Conservation (phyloP, 495 filamentous ascomycete genomes). For the Annulohypoxylon stygium region DNA sequence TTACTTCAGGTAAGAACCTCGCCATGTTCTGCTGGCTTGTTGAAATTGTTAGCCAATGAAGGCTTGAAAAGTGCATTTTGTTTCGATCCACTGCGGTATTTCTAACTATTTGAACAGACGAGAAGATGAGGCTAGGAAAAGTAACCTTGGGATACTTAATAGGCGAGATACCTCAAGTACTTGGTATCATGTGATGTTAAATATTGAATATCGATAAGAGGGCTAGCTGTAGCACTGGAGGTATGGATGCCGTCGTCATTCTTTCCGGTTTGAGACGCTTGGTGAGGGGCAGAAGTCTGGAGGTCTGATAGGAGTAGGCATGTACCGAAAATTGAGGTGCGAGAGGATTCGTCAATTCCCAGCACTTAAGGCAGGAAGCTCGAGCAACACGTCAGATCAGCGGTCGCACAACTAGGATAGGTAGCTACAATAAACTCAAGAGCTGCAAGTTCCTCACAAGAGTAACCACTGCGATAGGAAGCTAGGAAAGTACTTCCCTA, state of each 20-base stretch:
- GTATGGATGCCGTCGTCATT: constrained; percentile 39
- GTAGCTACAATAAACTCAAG: constrained; percentile 20
- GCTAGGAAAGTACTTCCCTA: constrained; percentile 17
- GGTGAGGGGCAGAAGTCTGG: constrained; percentile 35
- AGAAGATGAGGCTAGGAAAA: neutral
- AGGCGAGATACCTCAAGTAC: too few species aligned
- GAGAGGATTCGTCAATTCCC: constrained; percentile 45
- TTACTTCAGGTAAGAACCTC: too few species aligned
- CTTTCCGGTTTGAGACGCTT: constrained; percentile 16
- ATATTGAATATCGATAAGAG: constrained; percentile 29
- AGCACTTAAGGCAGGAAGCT: constrained; percentile 27
- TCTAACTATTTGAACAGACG: neutral
- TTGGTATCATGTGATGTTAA: constrained; percentile 21
- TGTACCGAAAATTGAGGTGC: constrained; percentile 14
- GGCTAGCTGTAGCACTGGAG: neutral
- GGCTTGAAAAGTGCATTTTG: too few species aligned
- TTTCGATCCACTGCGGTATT: neutral
- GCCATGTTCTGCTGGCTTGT: too few species aligned
- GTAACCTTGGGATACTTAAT: neutral
- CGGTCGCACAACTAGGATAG: constrained; percentile 29
- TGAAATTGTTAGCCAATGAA: too few species aligned
- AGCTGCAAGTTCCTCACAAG: constrained; percentile 12
- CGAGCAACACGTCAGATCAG: constrained; percentile 16
- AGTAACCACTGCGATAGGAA: constrained; percentile 18
- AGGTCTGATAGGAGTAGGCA: constrained; percentile 20